These are phyloP conservation scores for Penicillium flavigenum DNA, from an alignment of 495 filamentous ascomycete genomes.

Conservation along the genomic window DNA sequence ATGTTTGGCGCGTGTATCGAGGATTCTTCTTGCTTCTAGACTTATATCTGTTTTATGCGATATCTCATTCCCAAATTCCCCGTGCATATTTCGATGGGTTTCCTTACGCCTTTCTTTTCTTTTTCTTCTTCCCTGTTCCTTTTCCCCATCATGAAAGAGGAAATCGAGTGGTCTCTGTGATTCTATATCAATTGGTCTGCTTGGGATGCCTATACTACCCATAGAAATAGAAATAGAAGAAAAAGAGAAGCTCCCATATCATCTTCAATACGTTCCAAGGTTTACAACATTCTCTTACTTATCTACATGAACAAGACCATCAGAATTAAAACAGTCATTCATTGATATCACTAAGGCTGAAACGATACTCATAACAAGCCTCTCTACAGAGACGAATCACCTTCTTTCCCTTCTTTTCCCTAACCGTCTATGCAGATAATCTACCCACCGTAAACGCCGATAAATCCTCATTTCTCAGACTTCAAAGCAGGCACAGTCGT, in stretches of 20 bases:
- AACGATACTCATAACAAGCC: slow-evolving; percentile 6
- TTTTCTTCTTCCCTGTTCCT: slow-evolving; percentile 7
- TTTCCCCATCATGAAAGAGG: slow-evolving; percentile 12
- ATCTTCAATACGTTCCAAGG: neutral
- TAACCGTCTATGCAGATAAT: neutral
- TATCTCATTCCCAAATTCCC: slow-evolving; percentile 21
- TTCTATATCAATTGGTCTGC: slow-evolving; percentile 18
- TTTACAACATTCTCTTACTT: neutral
- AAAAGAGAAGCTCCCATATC: neutral
- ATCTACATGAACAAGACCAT: neutral
- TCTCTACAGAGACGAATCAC: neutral
- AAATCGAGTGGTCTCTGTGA: slow-evolving; percentile 14
- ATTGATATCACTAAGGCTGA: slow-evolving; percentile 6
- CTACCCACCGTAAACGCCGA: neutral
- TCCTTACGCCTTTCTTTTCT: slow-evolving; percentile 25
- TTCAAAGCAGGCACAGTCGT: neutral
- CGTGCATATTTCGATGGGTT: slow-evolving; percentile 15
- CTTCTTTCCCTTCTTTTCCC: neutral
- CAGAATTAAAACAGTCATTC: neutral
- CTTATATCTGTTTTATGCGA: slow-evolving; percentile 14
- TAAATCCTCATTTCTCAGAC: slow-evolving; percentile 1
- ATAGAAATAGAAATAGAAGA: slow-evolving; percentile 31
- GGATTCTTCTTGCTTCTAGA: slow-evolving; percentile 19
- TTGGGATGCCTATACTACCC: slow-evolving; percentile 20
- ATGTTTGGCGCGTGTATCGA: slow-evolving; percentile 5